Evolutionary conservation across 2,329 filamentous ascomycete genomes (phyloP).

Genomic region (Botrytis galanthina): DNA sequence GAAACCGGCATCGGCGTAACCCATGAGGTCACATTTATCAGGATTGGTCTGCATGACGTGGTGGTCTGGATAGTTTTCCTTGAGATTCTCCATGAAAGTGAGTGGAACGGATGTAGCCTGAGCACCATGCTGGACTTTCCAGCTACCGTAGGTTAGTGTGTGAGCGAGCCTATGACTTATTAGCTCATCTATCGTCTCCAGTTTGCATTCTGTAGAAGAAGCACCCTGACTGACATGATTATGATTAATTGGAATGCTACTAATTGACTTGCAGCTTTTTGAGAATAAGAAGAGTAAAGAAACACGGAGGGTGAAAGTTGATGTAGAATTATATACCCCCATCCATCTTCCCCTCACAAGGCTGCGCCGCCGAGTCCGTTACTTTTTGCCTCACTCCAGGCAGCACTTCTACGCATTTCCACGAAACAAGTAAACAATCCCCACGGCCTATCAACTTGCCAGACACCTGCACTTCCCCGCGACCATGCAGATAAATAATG

Average conservation of each 20-base stretch:
- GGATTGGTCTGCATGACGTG: slow-evolving; percentile 22
- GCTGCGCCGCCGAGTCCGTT: background rate
- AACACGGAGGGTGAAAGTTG: background rate
- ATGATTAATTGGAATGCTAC: background rate
- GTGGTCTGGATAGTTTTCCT: slow-evolving; percentile 18
- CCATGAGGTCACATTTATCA: slow-evolving; percentile 26
- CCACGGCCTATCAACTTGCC: too few relatives aligned
- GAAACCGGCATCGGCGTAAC: slow-evolving; percentile 27
- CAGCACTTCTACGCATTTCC: background rate
- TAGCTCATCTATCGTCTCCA: background rate
- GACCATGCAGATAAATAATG: too few relatives aligned
- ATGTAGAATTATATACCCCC: background rate
- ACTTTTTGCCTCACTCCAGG: background rate
- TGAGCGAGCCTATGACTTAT: background rate
- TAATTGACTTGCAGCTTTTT: background rate
- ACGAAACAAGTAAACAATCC: background rate
- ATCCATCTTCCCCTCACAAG: background rate
- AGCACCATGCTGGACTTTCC: slow-evolving; percentile 19
- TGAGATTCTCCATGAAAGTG: slow-evolving; percentile 21
- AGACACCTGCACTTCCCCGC: background rate
- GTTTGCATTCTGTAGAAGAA: background rate
- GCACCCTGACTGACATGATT: background rate
- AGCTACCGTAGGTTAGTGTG: background rate
- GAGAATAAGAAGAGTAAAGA: background rate
- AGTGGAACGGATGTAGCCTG: slow-evolving; percentile 22